Base-by-base conservation (phyloP, 2,329 filamentous ascomycete genomes). In the Pseudogymnoascus sp. region DNA sequence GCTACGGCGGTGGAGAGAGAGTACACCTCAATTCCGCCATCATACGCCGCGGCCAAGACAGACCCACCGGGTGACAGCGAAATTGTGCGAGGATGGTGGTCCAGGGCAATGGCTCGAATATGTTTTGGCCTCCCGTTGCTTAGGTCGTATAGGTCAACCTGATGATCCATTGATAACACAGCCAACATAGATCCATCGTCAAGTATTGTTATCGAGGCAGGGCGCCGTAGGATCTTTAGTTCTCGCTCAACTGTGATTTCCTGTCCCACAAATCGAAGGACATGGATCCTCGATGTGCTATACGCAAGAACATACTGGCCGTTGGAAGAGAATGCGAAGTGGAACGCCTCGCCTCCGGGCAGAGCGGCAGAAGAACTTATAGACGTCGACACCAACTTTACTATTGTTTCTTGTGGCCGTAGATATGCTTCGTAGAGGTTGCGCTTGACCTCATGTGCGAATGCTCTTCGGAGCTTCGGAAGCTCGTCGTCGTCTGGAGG, bases 1-100 rank as follows among this genome's bases (percentile, higher is more conserved):
- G 82, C 74, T 28, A 87, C 69, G 25, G 84, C 85, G 60, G 79
- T 82, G 2, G 83, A 84, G 38, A 96, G 77, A 4, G 90, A 89
- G 28, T 89, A 86, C 0, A 96, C 89, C 72, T 96, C 92, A 64
- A 96, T 92, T n/a, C 89, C 90, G 61, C 89, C 89, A 69, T 91
- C 86, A 73, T 92, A 95, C 6, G 91, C 91, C 14, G 90, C 88
- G 22, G 92, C 92, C 50, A 96, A 76, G 12, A 96, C 89, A 43
- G 87, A 86, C 22, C 90, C 90, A 65, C 88, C 89, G 1, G 91
- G 90, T 0, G 91, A 93, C 30, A 96, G 76, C 14, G 89, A 86
- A 65, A 96, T 88, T 12, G 90, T 86, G 60, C 86, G 84, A 7
- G 92, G 90, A 61, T 85, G 83, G 72, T 94, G 87, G 68, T 93